Conservation (phyloP, 2,329 filamentous ascomycete species). For the Didymella glomerata region DNA sequence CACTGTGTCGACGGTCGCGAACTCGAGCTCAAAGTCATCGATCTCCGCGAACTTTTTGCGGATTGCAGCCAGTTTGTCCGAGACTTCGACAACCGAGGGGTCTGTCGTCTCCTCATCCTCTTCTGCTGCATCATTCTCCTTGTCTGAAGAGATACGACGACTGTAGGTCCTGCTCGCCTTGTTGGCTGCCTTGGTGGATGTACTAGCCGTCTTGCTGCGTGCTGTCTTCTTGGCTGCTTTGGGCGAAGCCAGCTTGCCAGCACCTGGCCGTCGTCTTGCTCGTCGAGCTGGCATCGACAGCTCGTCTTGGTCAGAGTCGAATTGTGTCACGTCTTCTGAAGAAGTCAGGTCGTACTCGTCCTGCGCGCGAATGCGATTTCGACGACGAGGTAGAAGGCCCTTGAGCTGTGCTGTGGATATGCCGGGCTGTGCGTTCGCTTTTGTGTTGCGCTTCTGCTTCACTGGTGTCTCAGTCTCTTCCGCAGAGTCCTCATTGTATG, state of each 20-base stretch:
- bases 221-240: constrained; percentile 39
- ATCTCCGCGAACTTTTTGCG: constrained; percentile 60
- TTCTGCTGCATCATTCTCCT: constrained; percentile 51
- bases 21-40: constrained; percentile 61
- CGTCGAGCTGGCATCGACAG: constrained; percentile 45
- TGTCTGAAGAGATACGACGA: constrained; percentile 52
- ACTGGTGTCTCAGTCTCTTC: constrained; percentile 37
- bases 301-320: constrained; percentile 55
- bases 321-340: constrained; percentile 43
- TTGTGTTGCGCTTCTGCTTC: constrained; percentile 27
- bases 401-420: constrained; percentile 57
- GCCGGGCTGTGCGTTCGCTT: constrained; percentile 42
- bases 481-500: constrained; percentile 32
- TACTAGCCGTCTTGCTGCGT: constrained; percentile 35
- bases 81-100: constrained; percentile 37
- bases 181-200: constrained; percentile 29
- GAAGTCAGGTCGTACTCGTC: constrained; percentile 55
- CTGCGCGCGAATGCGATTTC: constrained; percentile 40
- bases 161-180: constrained; percentile 45
- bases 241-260: constrained; percentile 31
- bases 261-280: constrained; percentile 25
- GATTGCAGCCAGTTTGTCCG: constrained; percentile 53
- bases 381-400: constrained; percentile 55
- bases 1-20: constrained; percentile 56
- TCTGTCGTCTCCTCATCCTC: constrained; percentile 39